Conservation (phyloP, 2,329 filamentous ascomycete genomes). For the Monosporascus sp. region DNA sequence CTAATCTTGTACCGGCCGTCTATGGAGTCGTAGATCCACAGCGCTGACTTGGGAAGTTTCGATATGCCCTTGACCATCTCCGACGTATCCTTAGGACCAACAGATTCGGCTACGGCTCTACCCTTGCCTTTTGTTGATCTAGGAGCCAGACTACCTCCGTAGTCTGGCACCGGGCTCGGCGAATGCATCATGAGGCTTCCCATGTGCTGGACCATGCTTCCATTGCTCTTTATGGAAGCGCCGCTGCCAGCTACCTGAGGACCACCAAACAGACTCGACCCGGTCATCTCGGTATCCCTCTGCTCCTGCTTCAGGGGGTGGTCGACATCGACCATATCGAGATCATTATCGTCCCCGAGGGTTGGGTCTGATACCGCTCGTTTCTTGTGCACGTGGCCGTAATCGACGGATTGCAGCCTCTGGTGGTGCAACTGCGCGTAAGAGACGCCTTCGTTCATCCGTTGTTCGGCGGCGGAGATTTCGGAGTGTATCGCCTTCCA, state of each 20-base stretch:
- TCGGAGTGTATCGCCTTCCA: slow-evolving; percentile 70
- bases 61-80: slow-evolving; percentile 7
- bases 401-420: slow-evolving; percentile 36
- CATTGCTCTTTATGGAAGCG: slow-evolving; percentile 22
- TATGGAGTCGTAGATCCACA: slow-evolving; percentile 46
- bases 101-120: slow-evolving; percentile 24
- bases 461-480: slow-evolving; percentile 61
- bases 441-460: slow-evolving; percentile 41
- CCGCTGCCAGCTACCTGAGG: slow-evolving; percentile 17
- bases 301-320: slow-evolving; percentile 19
- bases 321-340: slow-evolving; percentile 41
- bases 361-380: slow-evolving; percentile 42
- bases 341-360: slow-evolving; percentile 39
- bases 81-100: slow-evolving; percentile 4
- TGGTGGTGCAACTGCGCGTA: slow-evolving; percentile 36
- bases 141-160: slow-evolving; percentile 15
- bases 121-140: slow-evolving; percentile 30
- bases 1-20: slow-evolving; percentile 62
- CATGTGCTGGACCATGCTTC: slow-evolving; percentile 22
- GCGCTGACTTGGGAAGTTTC: slow-evolving; percentile 36
- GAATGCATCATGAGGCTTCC: slow-evolving; percentile 31
- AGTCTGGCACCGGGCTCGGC: slow-evolving; percentile 25
- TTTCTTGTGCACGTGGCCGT: slow-evolving; percentile 50
- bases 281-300: slow-evolving; percentile 15
- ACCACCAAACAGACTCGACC: slow-evolving; percentile 22